Evolutionary conservation across 805 yeast genomes (phyloP), one percentile per base, ranked within the genome.

Genomic region (Cyberlindnera misumaiensis): DNA sequence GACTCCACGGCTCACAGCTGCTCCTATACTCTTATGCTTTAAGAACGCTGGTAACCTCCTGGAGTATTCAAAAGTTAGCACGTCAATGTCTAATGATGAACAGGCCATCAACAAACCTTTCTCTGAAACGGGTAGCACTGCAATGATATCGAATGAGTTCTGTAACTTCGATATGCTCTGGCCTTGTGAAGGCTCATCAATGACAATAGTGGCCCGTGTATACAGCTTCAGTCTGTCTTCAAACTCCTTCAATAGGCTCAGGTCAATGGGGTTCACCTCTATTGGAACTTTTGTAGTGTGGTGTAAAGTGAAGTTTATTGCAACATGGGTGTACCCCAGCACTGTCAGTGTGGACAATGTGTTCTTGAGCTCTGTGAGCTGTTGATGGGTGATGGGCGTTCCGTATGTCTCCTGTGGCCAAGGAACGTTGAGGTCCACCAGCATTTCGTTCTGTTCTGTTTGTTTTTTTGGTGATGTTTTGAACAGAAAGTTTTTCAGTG

Each of bases 1-100:
- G 18, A 87, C 73, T 2, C 97, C 97, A 36, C 87, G 73, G 14
- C 80, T 81, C 4, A 85, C 68, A 2, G 95, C 96, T 30, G 87
- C 77, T 31, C 96, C 83, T 8, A 87, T 70, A 1, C 86, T 77
- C 51, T 88, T 87, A 62, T 88, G 96, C 50, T 83, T 83, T 47
- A 93, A 63, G 55, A 78, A 85, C 45, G 76, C 80, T 0, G 95
- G 90, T 34, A 87, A 60, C 41, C 85, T 72, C 31, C 68, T 65
- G 18, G 73, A 62, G 56, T 82, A 72, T 38, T 83, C 78, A 39
- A 93, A 70, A 1, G 96, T 77, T 14, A 93, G 73, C 18, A 93
- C 43, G 61, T 93, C 97, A 31, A 89, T 68, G 42, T 88, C 96
- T 33, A 88, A 64, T 41, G 77, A 77, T 2, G 86, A 70, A 15